These are phyloP conservation scores for Cinnamomum micranthum DNA, from an alignment of 164 flowering plant species.

Conservation along the genomic window DNA sequence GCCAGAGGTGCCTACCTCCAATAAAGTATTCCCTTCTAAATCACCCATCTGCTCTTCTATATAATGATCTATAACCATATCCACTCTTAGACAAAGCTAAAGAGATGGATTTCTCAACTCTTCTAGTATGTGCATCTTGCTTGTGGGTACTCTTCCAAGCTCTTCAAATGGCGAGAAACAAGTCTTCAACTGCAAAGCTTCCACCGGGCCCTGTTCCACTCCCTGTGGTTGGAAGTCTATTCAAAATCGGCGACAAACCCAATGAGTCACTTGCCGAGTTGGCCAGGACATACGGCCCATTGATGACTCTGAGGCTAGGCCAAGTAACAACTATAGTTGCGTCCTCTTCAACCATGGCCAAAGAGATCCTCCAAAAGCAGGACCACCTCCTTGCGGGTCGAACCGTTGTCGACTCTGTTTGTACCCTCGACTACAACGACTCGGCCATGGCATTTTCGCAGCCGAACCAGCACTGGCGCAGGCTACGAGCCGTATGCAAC, in stretches of 20 bases:
- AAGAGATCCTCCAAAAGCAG: slow-evolving; percentile 1
- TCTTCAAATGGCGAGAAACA: background rate
- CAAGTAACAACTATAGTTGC: background rate
- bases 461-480: too few species aligned
- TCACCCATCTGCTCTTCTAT: too few species aligned
- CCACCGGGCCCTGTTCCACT: slow-evolving; percentile 1
- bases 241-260: background rate
- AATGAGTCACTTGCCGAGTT: slow-evolving; percentile 4
- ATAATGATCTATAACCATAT: too few species aligned
- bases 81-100: too few species aligned
- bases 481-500: slow-evolving; percentile 3
- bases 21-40: too few species aligned
- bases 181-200: background rate
- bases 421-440: background rate
- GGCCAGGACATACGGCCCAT: background rate
- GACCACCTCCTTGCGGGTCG: slow-evolving; percentile 2
- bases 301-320: slow-evolving; percentile 5
- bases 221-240: slow-evolving; percentile 1
- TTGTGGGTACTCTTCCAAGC: background rate
- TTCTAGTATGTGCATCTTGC: background rate
- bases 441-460: background rate
- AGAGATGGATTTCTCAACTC: background rate
- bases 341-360: slow-evolving; percentile 6
- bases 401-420: background rate
- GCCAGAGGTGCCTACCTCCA: too few species aligned